Evolutionary conservation across 768 basidiomycete species (phyloP), one percentile per base, ranked within the genome.

Genomic region (Favolaschia claudopus): DNA sequence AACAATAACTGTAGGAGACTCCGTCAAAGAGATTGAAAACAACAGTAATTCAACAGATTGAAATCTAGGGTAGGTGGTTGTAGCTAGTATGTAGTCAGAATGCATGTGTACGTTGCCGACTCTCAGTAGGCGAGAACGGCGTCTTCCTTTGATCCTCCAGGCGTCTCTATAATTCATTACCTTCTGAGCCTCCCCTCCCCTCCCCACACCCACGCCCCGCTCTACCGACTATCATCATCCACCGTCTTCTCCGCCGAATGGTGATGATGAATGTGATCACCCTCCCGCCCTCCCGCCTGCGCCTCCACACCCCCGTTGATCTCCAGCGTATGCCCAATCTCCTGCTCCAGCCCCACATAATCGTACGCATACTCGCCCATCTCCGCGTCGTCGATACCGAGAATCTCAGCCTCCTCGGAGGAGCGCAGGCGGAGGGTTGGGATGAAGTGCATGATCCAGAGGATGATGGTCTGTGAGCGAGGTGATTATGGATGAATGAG

Each of bases 321-420:
- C 62, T 66, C 67, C 33, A 64, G 63, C 47, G 55, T 63, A 50
- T 80, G 82, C 6, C 79, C 80, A 33, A 83, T 75, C 64, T 85
- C 83, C 65, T 79, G 77, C 67, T 92, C 91, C 46, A 92, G 71
- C 12, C 88, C 90, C 29, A 94, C 92, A 62, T 92, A 95, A 74
- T 95, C 92, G 67, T 93, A 93, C 2, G 91, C 89, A 61, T 87
- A 94, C 76, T 96, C 94, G 62, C 93, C 95, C 83, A 94, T 88
- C 77, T 95, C 90, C 1, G 87, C 82, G 67, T 94, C 91, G 74
- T 98, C 96, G 65, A 96, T 87, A 55, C 96, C 95, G 43, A 96
- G 77, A 36, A 89, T 85, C 75, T 92, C 91, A 13, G 77, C 79
- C 61, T 88, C 86, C 62, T 88, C 87, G 13, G 74, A 70, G 28